A percentile compares a stretch with the other conserved stretches of the same genome.
phyloP scores from a whole-genome alignment of 805 yeast species.

The Pichia exigua region DNA sequence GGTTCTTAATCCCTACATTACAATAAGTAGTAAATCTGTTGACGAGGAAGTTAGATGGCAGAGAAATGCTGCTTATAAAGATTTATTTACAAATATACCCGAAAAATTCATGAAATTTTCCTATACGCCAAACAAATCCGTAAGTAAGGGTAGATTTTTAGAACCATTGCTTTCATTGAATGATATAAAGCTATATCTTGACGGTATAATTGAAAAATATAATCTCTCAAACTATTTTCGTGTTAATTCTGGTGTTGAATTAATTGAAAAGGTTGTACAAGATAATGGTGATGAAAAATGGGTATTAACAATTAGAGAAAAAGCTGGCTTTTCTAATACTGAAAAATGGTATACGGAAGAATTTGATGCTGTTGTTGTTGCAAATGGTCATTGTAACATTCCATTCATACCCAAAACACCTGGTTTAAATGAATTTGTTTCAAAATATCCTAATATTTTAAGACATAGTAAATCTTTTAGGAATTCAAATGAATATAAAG shows the following conservation, averaged over 20 bases:
- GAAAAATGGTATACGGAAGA: slow-evolving; percentile 37
- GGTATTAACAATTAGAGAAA: slow-evolving; percentile 12
- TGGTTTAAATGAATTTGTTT: slow-evolving; percentile 17
- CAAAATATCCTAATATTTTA: slow-evolving; percentile 35
- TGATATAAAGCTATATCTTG: slow-evolving; percentile 12
- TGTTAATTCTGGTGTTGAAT: slow-evolving; percentile 34
- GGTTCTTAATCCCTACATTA: slow-evolving; percentile 28
- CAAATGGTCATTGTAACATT: slow-evolving; percentile 50
- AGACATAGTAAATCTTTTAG: slow-evolving; percentile 52
- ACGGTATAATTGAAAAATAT: slow-evolving; percentile 15
- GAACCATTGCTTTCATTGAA: slow-evolving; percentile 15
- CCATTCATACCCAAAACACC: slow-evolving; percentile 49
- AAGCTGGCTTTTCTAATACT: slow-evolving; percentile 5
- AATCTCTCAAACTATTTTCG: slow-evolving; percentile 29
- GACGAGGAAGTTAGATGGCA: slow-evolving; percentile 29
- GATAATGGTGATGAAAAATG: slow-evolving; percentile 7
- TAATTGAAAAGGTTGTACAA: slow-evolving; percentile 31
- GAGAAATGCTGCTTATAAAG: slow-evolving; percentile 31
- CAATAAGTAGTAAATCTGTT: slow-evolving; percentile 3
- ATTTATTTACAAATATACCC: slow-evolving; percentile 37
- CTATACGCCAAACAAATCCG: slow-evolving; percentile 17
- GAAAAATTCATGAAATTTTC: slow-evolving; percentile 33
- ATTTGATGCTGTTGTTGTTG: slow-evolving; percentile 55
- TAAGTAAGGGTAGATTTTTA: slow-evolving; percentile 6
- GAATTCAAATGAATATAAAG: slow-evolving; percentile 33